Conservation (phyloP, 805 yeast species). For the Candida sphagnicola region DNA sequence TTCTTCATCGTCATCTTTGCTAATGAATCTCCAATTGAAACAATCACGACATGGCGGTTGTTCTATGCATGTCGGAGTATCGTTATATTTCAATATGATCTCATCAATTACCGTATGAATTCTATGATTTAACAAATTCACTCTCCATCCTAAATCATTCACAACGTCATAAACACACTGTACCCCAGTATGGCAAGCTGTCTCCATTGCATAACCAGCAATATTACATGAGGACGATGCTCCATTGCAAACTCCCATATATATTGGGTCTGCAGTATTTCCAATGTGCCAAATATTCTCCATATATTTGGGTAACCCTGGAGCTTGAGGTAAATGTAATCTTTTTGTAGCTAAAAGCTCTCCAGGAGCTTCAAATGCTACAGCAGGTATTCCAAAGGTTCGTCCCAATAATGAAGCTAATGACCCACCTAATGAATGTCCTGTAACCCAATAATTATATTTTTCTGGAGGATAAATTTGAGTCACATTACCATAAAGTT, state of each 20-base stretch:
- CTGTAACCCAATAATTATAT: slow-evolving; percentile 83
- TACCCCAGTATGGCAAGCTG: slow-evolving; percentile 88
- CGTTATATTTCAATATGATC: slow-evolving; percentile 66
- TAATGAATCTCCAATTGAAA: slow-evolving; percentile 78
- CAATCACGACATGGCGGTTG: slow-evolving; percentile 90
- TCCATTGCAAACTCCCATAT: slow-evolving; percentile 95
- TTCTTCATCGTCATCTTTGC: slow-evolving; percentile 39
- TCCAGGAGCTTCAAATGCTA: slow-evolving; percentile 91
- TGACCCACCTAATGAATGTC: slow-evolving; percentile 94
- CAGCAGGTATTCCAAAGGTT: slow-evolving; percentile 86
- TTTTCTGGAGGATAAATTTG: slow-evolving; percentile 55
- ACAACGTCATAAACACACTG: slow-evolving; percentile 89
- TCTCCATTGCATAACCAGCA: slow-evolving; percentile 97
- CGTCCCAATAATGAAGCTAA: slow-evolving; percentile 77
- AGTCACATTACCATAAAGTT: slow-evolving; percentile 71
- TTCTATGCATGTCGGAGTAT: slow-evolving; percentile 66
- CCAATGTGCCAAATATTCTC: slow-evolving; percentile 95
- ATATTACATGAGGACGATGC: slow-evolving; percentile 84
- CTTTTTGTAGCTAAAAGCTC: slow-evolving; percentile 80
- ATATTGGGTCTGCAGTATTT: slow-evolving; percentile 95
- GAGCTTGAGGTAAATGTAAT: slow-evolving; percentile 88
- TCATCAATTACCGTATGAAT: slow-evolving; percentile 88
- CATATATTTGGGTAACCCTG: slow-evolving; percentile 72
- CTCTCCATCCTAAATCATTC: slow-evolving; percentile 86
- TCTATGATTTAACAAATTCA: slow-evolving; percentile 81